Conservation (phyloP, 164 flowering plant genomes). For the Chimonanthus praecox region DNA sequence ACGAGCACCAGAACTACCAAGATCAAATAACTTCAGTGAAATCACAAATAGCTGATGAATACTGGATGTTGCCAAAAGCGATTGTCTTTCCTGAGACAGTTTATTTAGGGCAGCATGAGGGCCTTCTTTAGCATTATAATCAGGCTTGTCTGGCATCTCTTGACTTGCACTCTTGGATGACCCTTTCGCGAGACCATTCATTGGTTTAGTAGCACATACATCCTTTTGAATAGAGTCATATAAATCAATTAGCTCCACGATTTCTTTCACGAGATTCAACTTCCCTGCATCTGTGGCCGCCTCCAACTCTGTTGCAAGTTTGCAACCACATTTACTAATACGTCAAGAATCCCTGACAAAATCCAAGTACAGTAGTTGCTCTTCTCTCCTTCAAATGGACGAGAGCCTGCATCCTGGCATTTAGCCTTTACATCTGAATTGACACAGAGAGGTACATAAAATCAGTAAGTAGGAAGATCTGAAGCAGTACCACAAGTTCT, state of each 20-base stretch:
- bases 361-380: conserved; percentile 36
- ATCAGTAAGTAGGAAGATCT: conserved; percentile 7
- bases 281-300: conserved; percentile 40
- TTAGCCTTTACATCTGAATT: conserved; percentile 46
- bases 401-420: conserved; percentile 29
- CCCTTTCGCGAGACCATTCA: conserved; percentile 28
- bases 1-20: conserved; percentile 11
- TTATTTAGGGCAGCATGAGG: conserved; percentile 22
- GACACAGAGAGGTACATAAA: conserved; percentile 19
- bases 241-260: conserved; percentile 44
- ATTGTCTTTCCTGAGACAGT: conserved; percentile 27
- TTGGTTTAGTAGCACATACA: conserved; percentile 20
- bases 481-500: neutral
- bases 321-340: conserved; percentile 51
- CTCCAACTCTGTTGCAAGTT: conserved; percentile 51
- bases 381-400: conserved; percentile 41
- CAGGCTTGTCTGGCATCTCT: conserved; percentile 21
- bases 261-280: conserved; percentile 53
- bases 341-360: conserved; percentile 65
- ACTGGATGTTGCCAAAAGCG: conserved; percentile 64
- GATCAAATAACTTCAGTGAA: conserved; percentile 24
- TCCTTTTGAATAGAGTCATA: conserved; percentile 42
- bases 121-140: conserved; percentile 16
- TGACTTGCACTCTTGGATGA: conserved; percentile 23
- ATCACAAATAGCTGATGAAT: conserved; percentile 40